Conservation (phyloP, 192 early-diverging fungal genomes). For the Geranomyces variabilis region DNA sequence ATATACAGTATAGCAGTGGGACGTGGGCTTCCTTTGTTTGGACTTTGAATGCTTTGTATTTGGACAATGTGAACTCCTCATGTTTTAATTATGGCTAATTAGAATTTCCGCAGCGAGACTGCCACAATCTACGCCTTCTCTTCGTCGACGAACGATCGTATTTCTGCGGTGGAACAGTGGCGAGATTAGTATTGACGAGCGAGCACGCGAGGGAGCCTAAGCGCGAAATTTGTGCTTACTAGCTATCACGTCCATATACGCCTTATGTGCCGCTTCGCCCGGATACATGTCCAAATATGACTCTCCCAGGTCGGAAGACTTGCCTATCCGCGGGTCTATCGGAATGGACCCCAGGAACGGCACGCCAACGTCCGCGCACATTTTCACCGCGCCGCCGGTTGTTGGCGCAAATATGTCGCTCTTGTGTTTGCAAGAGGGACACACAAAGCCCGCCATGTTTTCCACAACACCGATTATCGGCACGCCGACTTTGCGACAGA, state of each 20-base stretch:
- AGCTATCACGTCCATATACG: conserved; percentile 48
- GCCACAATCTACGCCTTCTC: too few species aligned
- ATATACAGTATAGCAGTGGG: too few species aligned
- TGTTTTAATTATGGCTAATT: too few species aligned
- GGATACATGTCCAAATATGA: conserved; percentile 88
- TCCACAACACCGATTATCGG: conserved; percentile 56
- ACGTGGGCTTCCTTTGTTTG: too few species aligned
- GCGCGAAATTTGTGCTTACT: conserved; percentile 26
- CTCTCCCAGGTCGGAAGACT: conserved; percentile 83
- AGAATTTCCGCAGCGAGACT: too few species aligned
- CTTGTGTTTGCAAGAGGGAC: conserved; percentile 66
- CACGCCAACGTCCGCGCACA: conserved; percentile 83
- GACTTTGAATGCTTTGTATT: too few species aligned
- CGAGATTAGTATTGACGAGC: too few species aligned
- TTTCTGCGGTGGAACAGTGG: too few species aligned
- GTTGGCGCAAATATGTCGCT: conserved; percentile 83
- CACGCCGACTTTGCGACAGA: conserved; percentile 58
- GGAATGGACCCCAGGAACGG: conserved; percentile 90
- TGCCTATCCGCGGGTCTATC: conserved; percentile 81
- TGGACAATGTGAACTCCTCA: too few species aligned
- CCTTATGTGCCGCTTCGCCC: conserved; percentile 76
- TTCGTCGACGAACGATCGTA: too few species aligned
- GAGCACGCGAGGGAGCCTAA: too few species aligned
- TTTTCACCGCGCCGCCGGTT: conserved; percentile 84
- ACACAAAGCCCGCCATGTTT: conserved; percentile 60